A percentile compares a stretch with the other conserved stretches of the same genome.
Evolutionary conservation across 148 eudicot genomes (phyloP).

Genomic region (Fagopyrum homotropicum): DNA sequence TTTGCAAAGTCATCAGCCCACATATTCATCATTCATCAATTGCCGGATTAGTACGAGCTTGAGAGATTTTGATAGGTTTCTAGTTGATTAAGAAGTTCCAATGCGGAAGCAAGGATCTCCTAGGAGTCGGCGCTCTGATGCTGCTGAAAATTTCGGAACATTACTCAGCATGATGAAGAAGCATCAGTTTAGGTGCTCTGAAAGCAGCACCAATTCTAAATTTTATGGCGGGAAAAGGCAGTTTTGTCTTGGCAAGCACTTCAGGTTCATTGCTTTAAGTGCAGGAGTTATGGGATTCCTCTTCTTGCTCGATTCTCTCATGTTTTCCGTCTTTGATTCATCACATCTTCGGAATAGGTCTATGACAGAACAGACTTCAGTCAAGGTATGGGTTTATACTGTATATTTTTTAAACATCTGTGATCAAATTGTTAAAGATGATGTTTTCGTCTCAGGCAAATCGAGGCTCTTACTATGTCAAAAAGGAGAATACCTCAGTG

Average conservation of each 20-base stretch:
- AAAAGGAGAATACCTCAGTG: constrained; percentile 26
- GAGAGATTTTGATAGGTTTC: neutral
- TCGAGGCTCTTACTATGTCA: constrained; percentile 8
- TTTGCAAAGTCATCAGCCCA: neutral
- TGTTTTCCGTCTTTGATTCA: constrained; percentile 44
- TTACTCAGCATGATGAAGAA: neutral
- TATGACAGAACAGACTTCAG: constrained; percentile 14
- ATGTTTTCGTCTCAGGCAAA: constrained; percentile 26
- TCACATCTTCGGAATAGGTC: constrained; percentile 21
- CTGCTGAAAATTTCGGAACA: neutral
- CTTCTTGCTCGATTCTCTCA: constrained; percentile 64
- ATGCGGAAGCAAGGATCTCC: constrained; percentile 11
- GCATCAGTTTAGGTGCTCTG: neutral
- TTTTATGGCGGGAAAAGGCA: neutral
- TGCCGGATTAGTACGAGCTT: neutral
- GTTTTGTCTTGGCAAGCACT: constrained; percentile 41
- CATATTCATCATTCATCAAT: neutral
- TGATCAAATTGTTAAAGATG: neutral
- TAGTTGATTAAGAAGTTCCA: neutral
- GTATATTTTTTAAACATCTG: neutral
- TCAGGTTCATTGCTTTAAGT: constrained; percentile 39
- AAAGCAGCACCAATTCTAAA: neutral
- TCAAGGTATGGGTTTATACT: constrained; percentile 20
- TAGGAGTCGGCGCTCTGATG: neutral
- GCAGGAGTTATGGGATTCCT: constrained; percentile 41